Evolutionary conservation across 129 eudicot species (phyloP), one percentile per base, ranked within the genome.

Genomic region (Oenanthe sinensis): DNA sequence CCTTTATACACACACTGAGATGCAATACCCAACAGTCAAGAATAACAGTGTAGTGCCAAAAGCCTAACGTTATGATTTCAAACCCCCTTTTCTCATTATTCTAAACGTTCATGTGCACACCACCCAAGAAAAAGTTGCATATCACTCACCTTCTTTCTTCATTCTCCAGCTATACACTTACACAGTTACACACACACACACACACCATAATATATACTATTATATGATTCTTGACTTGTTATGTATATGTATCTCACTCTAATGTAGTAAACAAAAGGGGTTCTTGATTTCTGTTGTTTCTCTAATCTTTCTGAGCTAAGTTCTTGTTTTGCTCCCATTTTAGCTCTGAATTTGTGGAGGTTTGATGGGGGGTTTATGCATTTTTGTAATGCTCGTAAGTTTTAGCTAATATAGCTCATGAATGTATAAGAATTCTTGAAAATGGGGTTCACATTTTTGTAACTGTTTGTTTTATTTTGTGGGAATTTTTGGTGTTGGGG

Each of bases 91-190:
- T 40, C 3, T 3, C 5, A 20, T 42, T 40, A 40, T 42, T 42
- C 76, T 72, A 72, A 70, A 70, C 76, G 76, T 43, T 72, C 76
- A 43, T 72, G 54, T 72, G 76, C 76, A 72, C 76, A 72, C 76
- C 76, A 44, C 52, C 76, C 54, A 12, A 72, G 76, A 72, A 72
- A 70, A 67, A 72, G 76, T 44, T 43, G 9, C 52, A 22, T 22
- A 0, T 71, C 19, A 50, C 11, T 11, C 30, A 28, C 36, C 22
- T 14, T 47, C 8, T 20, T 72, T 44, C 54, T 44, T 22, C 52
- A 13, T 36, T 70, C 75, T 70, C 75, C 47, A 70, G 12, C 72
- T 12, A 33, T n/a, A 22, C 10, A 68, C 22, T 37, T 68, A 36
- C 73, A 68, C 1, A 30, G 36, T 33, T 1, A 30, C 5, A 13